A percentile compares a stretch with the other conserved stretches of the same genome.
Conservation (phyloP, 2,329 filamentous ascomycete genomes). For the Zarea fungicola region DNA sequence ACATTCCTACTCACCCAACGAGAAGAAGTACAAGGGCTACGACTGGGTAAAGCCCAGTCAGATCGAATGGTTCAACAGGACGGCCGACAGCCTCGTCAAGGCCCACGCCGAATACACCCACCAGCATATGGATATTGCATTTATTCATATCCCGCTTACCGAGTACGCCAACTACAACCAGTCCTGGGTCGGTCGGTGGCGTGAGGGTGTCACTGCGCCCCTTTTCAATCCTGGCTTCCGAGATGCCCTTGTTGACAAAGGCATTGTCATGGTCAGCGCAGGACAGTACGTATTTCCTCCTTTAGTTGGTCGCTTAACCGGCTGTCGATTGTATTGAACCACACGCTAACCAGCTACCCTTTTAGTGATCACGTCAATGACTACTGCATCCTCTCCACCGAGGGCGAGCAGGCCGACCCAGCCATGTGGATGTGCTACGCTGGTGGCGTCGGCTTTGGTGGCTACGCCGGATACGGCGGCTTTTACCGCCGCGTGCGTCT, state of each 20-base stretch:
- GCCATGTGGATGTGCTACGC: conserved; percentile 98
- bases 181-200: conserved; percentile 62
- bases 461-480: conserved; percentile 85
- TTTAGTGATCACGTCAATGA: conserved; percentile 88
- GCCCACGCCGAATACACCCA: conserved; percentile 81
- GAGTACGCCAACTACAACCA: conserved; percentile 68
- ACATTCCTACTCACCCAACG: conserved; percentile 86
- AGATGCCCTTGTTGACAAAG: conserved; percentile 80
- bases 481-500: conserved; percentile 80
- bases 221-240: conserved; percentile 89
- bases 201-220: conserved; percentile 81
- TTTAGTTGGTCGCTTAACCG: background rate
- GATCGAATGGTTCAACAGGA: conserved; percentile 89
- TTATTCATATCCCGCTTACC: conserved; percentile 93
- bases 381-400: conserved; percentile 71
- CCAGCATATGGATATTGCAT: conserved; percentile 91
- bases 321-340: too few species aligned
- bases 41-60: conserved; percentile 96
- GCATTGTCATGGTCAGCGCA: conserved; percentile 80
- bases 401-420: conserved; percentile 45
- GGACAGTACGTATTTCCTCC: conserved; percentile 65
- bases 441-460: conserved; percentile 86
- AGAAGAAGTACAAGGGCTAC: conserved; percentile 83
- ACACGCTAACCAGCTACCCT: conserved; percentile 18
- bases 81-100: conserved; percentile 66